Evolutionary conservation across 495 filamentous ascomycete species (phyloP), one percentile per base, ranked within the genome.

Genomic region (Rhypophila decipiens): DNA sequence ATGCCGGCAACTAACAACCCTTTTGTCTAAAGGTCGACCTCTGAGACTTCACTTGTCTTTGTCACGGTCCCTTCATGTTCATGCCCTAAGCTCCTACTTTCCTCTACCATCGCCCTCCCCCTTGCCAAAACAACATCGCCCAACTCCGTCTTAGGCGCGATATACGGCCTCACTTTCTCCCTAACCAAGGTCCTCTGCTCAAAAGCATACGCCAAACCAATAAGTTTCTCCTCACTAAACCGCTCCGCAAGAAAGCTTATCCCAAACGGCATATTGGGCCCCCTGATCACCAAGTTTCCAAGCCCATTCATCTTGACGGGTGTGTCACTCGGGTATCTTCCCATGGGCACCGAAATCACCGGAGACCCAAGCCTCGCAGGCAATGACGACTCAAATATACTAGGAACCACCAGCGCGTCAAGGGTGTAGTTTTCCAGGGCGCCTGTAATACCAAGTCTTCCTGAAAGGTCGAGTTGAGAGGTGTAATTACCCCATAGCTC

Each of bases 201-300:
- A 63, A 75, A 85, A 17, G 80, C 82, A 65, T 82, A 85, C 23
- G 81, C 82, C 61, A 76, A 72, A n/a, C 75, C 78, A 41, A 87
- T 78, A 39, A 84, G 64, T 39, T 56, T 69, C 42, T 64, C 66
- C 60, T 81, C 75, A 39, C 69, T 73, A 64, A 71, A 87, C 35
- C 67, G 70, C 1, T 44, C 39, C 0, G 79, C 83, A 42, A 82
- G 53, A 60, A 86, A 85, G 27, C 47, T 50, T 21, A 66, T 39
- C 10, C 60, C 63, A 58, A 66, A 47, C 31, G 43, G 51, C 24
- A 49, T 24, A 15, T 35, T 44, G 18, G 47, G 56, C 15, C 39
- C 55, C 43, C n/a, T 44, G 13, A 34, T 34, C 20, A 44, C 46
- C 49, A 44, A 42, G 13, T 43, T 50, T 24, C 56, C 46, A 29